Evolutionary conservation across 2,329 filamentous ascomycete genomes (phyloP).

Genomic region (Lasiodiplodia theobromae): DNA sequence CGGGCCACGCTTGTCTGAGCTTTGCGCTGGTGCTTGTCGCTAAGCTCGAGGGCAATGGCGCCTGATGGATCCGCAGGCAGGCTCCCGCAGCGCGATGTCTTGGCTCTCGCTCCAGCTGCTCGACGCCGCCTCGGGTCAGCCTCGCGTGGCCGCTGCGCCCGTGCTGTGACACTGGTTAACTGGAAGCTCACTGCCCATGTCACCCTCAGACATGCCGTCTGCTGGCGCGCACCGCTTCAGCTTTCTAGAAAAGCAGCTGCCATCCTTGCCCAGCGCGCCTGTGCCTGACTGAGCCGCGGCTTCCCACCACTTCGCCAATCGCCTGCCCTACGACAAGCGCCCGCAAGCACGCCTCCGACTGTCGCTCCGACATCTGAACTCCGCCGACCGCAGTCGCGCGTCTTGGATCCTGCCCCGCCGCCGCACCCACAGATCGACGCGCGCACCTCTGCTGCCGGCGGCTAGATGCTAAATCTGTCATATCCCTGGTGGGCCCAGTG

Average conservation of each 20-base stretch:
- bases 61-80: slow-evolving; percentile 22
- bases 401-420: slow-evolving; percentile 15
- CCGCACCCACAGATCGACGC: slow-evolving; percentile 15
- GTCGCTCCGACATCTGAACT: slow-evolving; percentile 30
- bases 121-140: slow-evolving; percentile 24
- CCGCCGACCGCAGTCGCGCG: not conserved
- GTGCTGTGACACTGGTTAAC: slow-evolving; percentile 25
- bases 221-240: slow-evolving; percentile 3
- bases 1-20: not conserved
- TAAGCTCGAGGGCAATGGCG: not conserved
- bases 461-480: slow-evolving; percentile 23
- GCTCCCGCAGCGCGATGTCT: slow-evolving; percentile 13
- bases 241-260: slow-evolving; percentile 23
- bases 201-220: slow-evolving; percentile 10
- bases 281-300: slow-evolving; percentile 23
- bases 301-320: slow-evolving; percentile 15
- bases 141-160: slow-evolving; percentile 25
- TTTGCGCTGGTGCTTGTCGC: slow-evolving; percentile 12
- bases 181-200: slow-evolving; percentile 10
- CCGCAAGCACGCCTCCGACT: slow-evolving; percentile 31
- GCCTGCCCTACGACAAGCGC: slow-evolving; percentile 21
- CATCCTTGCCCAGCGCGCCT: slow-evolving; percentile 25
- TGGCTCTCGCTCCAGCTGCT: slow-evolving; percentile 1
- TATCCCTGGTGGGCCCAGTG: slow-evolving; percentile 21
- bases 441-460: slow-evolving; percentile 14